Conservation (phyloP, 2,329 filamentous ascomycete genomes). For the Hymenoscyphus salicellus region DNA sequence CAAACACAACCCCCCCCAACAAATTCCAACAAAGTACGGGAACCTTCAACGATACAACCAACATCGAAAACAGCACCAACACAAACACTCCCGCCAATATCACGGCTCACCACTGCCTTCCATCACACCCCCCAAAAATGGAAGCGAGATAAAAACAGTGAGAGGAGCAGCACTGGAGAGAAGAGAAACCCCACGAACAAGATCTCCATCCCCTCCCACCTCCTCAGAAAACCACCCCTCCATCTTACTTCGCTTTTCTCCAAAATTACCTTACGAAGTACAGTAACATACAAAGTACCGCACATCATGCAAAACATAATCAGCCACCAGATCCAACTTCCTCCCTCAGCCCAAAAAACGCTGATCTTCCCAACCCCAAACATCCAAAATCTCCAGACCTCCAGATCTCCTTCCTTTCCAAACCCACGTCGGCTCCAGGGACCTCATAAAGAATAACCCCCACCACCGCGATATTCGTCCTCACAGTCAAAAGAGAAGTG, state of each 20-base stretch:
- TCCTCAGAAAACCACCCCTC: neutral
- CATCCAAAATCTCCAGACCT: neutral
- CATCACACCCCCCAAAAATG: too few species aligned
- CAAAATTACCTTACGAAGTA: neutral
- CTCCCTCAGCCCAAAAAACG: neutral
- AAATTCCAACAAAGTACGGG: too few species aligned
- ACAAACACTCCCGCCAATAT: too few species aligned
- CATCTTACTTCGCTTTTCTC: neutral
- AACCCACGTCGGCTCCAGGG: too few species aligned
- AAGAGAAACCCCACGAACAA: neutral
- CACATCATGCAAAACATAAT: neutral
- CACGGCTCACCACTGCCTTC: too few species aligned
- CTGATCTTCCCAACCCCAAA: neutral
- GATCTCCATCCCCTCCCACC: neutral
- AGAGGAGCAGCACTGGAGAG: neutral
- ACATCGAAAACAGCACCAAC: too few species aligned
- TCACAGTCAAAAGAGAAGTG: neutral
- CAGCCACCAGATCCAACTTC: neutral
- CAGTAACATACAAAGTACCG: neutral
- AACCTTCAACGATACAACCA: too few species aligned
- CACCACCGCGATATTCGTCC: neutral
- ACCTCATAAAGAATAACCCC: neutral
- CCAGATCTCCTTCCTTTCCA: too few species aligned
- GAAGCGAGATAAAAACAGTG: too few species aligned
- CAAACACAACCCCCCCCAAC: too few species aligned